phyloP scores from a whole-genome alignment of 352 stramenopile species.

The Phytophthora tentaculata region DNA sequence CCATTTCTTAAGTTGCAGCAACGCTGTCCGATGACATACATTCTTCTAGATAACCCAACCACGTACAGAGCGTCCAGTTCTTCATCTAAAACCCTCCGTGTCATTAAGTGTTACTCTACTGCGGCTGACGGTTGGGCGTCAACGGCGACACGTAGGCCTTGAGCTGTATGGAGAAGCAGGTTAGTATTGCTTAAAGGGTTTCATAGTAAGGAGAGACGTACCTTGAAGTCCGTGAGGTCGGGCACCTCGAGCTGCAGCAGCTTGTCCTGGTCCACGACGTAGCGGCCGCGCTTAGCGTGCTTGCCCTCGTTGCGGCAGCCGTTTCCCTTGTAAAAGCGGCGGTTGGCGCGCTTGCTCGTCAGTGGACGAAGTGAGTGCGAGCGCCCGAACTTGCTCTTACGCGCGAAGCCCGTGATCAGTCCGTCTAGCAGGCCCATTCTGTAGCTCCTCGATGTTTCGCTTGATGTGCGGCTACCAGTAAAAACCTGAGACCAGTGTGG shows the following conservation, averaged over 20 bases:
- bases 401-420: conserved; percentile 72
- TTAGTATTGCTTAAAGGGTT: not conserved
- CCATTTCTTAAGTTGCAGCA: conserved; percentile 58
- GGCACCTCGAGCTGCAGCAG: conserved; percentile 93
- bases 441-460: conserved; percentile 8
- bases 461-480: conserved; percentile 31
- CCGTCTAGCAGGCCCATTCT: conserved; percentile 81
- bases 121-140: conserved; percentile 60
- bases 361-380: conserved; percentile 89
- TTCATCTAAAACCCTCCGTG: conserved; percentile 18
- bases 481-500: conserved; percentile 10
- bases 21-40: conserved; percentile 8
- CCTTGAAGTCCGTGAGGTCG: conserved; percentile 93
- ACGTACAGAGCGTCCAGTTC: conserved; percentile 6
- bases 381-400: conserved; percentile 86
- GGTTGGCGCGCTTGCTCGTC: conserved; percentile 93
- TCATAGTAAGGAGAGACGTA: conserved; percentile 13
- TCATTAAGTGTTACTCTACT: conserved; percentile 39
- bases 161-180: conserved; percentile 46
- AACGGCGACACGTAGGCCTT: conserved; percentile 88
- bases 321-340: conserved; percentile 97
- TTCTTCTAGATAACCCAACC: conserved; percentile 31
- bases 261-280: conserved; percentile 92
- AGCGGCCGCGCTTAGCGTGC: conserved; percentile 92
- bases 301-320: conserved; percentile 93